Evolutionary conservation across 352 stramenopile genomes (phyloP).

Genomic region (Globisporangium lucens): DNA sequence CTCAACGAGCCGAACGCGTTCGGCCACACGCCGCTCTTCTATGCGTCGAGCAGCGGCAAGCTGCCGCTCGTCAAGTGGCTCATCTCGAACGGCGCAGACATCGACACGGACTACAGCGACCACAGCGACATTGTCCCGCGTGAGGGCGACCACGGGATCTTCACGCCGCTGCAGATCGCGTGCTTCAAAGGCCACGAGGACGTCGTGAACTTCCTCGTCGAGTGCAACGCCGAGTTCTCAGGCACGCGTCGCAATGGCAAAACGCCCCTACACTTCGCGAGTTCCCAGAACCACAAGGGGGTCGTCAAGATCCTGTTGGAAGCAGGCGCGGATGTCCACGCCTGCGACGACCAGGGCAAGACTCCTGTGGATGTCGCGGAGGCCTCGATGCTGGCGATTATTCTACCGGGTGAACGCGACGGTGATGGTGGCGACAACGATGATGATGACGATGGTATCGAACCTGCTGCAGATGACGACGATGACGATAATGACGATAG

Average conservation of each 20-base stretch:
- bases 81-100: conserved; percentile 79
- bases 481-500: conserved; percentile 27
- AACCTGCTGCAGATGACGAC: conserved; percentile 17
- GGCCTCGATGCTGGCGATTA: conserved; percentile 34
- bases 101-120: conserved; percentile 80
- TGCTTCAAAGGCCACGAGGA: conserved; percentile 69
- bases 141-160: conserved; percentile 63
- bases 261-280: conserved; percentile 70
- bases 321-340: conserved; percentile 63
- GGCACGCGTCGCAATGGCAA: conserved; percentile 69
- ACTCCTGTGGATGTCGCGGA: conserved; percentile 65
- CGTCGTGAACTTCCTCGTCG: conserved; percentile 73
- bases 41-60: conserved; percentile 67
- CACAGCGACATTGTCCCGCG: conserved; percentile 40
- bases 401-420: conserved; percentile 49
- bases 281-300: conserved; percentile 48
- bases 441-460: conserved; percentile 21
- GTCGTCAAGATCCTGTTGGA: conserved; percentile 72
- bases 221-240: conserved; percentile 76
- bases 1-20: conserved; percentile 78
- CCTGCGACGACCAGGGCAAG: conserved; percentile 52
- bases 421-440: conserved; percentile 17
- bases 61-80: conserved; percentile 82
- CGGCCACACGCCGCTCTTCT: conserved; percentile 77
- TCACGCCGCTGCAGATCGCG: conserved; percentile 77